phyloP scores from a whole-genome alignment of 2,329 filamentous ascomycete species.

The Fusarium duplospermum region DNA sequence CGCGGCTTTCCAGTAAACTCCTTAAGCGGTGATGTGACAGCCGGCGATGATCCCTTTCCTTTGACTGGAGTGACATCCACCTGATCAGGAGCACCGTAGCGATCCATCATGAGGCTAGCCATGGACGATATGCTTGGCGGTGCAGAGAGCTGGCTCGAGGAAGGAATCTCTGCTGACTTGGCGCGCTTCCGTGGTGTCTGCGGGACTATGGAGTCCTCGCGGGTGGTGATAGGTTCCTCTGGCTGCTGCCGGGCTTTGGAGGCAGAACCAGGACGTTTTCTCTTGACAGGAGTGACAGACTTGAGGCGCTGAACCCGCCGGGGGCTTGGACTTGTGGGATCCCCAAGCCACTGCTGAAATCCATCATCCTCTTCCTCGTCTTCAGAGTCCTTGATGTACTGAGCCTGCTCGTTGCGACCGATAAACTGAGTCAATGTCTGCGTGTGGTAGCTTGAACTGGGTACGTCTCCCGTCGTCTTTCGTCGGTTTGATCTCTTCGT shows the following conservation, averaged over 20 bases:
- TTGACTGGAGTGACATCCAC: slow-evolving; percentile 53
- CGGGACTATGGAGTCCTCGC: slow-evolving; percentile 53
- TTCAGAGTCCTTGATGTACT: slow-evolving; percentile 53
- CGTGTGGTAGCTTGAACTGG: slow-evolving; percentile 52
- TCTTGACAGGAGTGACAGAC: slow-evolving; percentile 17
- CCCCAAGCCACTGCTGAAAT: slow-evolving; percentile 50
- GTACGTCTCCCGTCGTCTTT: slow-evolving; percentile 48
- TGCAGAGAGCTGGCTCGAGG: slow-evolving; percentile 53
- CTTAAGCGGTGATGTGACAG: slow-evolving; percentile 34
- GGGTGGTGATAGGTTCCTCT: slow-evolving; percentile 15
- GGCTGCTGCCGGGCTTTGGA: slow-evolving; percentile 29
- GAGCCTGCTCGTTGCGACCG: slow-evolving; percentile 31
- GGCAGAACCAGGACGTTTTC: slow-evolving; percentile 30
- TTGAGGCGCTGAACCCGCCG: slow-evolving; percentile 16
- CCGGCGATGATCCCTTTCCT: slow-evolving; percentile 47
- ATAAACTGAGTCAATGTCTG: slow-evolving; percentile 58
- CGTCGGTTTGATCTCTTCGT: slow-evolving; percentile 37
- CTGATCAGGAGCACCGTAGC: slow-evolving; percentile 51
- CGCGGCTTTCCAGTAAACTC: slow-evolving; percentile 38
- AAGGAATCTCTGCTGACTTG: slow-evolving; percentile 56
- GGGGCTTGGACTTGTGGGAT: slow-evolving; percentile 44
- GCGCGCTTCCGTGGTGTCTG: slow-evolving; percentile 54
- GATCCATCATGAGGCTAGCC: slow-evolving; percentile 53
- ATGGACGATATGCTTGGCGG: slow-evolving; percentile 56
- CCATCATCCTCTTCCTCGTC: slow-evolving; percentile 49